These are phyloP conservation scores for Boletus rubescentipes DNA, from an alignment of 768 basidiomycete species.

Conservation along the genomic window DNA sequence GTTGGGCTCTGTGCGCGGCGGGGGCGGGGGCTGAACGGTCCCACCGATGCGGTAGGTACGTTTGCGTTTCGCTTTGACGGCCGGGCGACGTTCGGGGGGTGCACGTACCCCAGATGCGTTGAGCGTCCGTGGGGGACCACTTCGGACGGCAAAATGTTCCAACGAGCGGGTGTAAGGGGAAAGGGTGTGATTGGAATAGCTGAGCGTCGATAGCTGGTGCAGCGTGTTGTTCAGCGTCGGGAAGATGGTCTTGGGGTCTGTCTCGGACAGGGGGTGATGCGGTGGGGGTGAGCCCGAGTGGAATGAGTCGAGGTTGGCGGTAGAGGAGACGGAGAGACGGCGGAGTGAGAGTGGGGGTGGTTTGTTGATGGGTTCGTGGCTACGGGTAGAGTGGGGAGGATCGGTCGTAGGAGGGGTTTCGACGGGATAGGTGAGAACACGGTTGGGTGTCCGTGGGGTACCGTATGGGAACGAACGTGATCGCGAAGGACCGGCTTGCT, in stretches of 20 bases:
- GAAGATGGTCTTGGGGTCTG: constrained; percentile 58
- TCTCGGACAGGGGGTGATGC: constrained; percentile 34
- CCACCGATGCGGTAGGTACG: constrained; percentile 64
- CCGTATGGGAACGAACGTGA: constrained; percentile 4
- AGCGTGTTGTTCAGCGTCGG: constrained; percentile 72
- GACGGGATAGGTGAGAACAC: constrained; percentile 42
- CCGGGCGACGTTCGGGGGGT: constrained; percentile 46
- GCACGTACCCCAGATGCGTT: constrained; percentile 34
- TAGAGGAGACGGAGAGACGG: constrained; percentile 37
- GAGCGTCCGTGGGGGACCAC: constrained; percentile 65
- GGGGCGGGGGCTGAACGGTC: constrained; percentile 4
- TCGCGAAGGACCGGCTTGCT: constrained; percentile 33
- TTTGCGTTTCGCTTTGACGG: constrained; percentile 71
- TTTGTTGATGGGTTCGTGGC: constrained; percentile 20
- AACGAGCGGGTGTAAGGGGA: constrained; percentile 90
- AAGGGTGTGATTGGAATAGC: constrained; percentile 88
- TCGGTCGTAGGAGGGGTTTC: constrained; percentile 47
- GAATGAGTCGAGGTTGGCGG: constrained; percentile 32
- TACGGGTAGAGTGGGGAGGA: constrained; percentile 15
- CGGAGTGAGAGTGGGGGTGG: constrained; percentile 18
- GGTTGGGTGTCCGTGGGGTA: constrained; percentile 31
- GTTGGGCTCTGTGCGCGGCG: background rate
- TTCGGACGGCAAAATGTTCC: constrained; percentile 90
- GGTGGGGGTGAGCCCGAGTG: constrained; percentile 35
- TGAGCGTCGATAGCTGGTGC: constrained; percentile 83